Evolutionary conservation across 768 basidiomycete species (phyloP), one percentile per base, ranked within the genome.

Genomic region (Arthromyces matolae): DNA sequence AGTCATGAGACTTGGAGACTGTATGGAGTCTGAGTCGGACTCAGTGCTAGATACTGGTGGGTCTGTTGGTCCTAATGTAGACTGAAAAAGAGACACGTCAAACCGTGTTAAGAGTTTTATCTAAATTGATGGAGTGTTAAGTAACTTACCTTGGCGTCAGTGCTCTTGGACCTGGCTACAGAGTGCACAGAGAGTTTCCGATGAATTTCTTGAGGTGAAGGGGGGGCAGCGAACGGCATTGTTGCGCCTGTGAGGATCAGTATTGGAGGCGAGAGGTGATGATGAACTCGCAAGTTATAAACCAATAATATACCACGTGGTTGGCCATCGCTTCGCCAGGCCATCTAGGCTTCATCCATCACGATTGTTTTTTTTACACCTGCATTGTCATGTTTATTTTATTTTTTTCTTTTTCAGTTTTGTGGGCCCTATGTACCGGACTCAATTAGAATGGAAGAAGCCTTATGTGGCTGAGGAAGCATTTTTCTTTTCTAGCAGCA

Each of bases 151-250:
- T 73, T 77, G 64, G 71, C 67, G 48, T 75, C 77, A n/a, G n/a
- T n/a, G n/a, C n/a, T n/a, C n/a, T n/a, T n/a, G n/a, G n/a, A n/a
- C 59, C 70, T 76, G 27, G 80, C 70, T 3, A 73, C 74, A 0
- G 84, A 80, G 56, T 86, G 84, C 16, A 89, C 77, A 3, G 89
- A 91, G 5, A 94, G 79, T 62, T 93, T 93, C 55, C 89, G 76
- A 49, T 88, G 79, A 14, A 94, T 81, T 70, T 94, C 92, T 64
- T 91, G 89, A 13, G 85, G 83, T 10, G 91, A 84, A 7, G 89
- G 92, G 4, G 90, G 86, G 12, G 85, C 66, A 49, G 68, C 76
- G 47, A 70, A 33, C 14, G 41, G 13, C 49, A 38, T 50, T 22
- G 42, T 44, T 37, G 29, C 42, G 22, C n/a, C n/a, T n/a, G n/a